phyloP scores from a whole-genome alignment of 495 filamentous ascomycete species.

The Neurospora sp. region DNA sequence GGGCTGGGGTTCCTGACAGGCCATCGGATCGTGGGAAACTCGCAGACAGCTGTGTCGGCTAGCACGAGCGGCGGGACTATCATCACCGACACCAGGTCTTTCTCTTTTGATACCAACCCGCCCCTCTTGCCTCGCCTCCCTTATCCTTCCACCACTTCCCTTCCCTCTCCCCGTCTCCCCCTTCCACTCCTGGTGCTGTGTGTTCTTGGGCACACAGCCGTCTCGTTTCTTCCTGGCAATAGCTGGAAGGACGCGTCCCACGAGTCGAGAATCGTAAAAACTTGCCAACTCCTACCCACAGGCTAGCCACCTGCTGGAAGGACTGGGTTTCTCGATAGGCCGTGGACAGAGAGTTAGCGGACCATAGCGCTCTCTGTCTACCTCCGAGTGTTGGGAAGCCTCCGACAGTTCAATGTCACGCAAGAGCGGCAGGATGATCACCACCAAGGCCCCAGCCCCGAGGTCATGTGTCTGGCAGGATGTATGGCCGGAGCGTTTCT shows the following conservation, averaged over 20 bases:
- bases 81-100: conserved; percentile 2
- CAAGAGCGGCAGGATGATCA: background rate
- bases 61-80: conserved; percentile 6
- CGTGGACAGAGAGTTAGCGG: background rate
- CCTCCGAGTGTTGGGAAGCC: background rate
- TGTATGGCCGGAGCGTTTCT: background rate
- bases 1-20: background rate
- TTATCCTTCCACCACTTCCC: background rate
- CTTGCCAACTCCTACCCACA: conserved; percentile 3
- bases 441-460: background rate
- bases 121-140: background rate
- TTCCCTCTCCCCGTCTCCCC: background rate
- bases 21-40: background rate
- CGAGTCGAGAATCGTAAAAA: conserved; percentile 6
- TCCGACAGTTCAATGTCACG: background rate
- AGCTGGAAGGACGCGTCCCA: conserved; percentile 1
- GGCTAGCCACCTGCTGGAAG: conserved; percentile 2
- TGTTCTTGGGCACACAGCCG: background rate
- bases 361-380: background rate
- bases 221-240: background rate
- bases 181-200: background rate
- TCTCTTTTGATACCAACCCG: background rate
- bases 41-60: background rate
- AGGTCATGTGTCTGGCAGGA: background rate
- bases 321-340: conserved; percentile 3